Evolutionary conservation across 73 alveolate genomes (phyloP), one percentile per base, ranked within the genome.

Genomic region (Halteria grandinella): DNA sequence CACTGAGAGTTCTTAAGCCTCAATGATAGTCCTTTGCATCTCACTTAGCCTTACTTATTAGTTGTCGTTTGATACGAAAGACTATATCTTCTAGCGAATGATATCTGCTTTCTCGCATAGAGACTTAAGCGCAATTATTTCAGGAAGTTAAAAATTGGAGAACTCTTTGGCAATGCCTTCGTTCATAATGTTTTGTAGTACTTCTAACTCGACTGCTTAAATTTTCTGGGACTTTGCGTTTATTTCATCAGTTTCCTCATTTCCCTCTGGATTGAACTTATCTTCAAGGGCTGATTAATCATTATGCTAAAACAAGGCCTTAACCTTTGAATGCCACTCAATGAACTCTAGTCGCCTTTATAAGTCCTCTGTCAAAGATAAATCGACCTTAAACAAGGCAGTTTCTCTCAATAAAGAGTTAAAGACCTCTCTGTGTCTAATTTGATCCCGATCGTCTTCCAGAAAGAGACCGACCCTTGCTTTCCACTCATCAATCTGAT

Each of bases 401-500:
- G 83, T 40, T 36, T 79, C 89, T 36, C 34, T 79, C 14, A 79
- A 5, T 28, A 60, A 49, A 21, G 34, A 36, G 11, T 51, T 23
- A 21, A 64, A 55, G 54, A 55, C 45, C 5, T 64, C 83, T 36
- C 64, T 64, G 33, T 73, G 23, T 3, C 23, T 33, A 41, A 50
- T 62, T 36, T 36, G 50, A 17, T 54, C 57, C 18, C 53, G 18
- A 14, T 64, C 76, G 18, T 79, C 89, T 50, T 79, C 89, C 7
- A 64, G 54, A 33, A 79, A 60, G 75, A 63, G 32, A 23, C 51
- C 51, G 23, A 79, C 52, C 27, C 89, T 45, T 15, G 18, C 28
- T 48, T 79, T 79, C 89, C 89, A 79, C 14, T 20, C 20, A 23
- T 79, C 76, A 0, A 66, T 62, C 15, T 79, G 83, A 1, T 76